Evolutionary conservation across 2,329 filamentous ascomycete genomes (phyloP), one percentile per base, ranked within the genome.

Genomic region (Diaporthe sp.): DNA sequence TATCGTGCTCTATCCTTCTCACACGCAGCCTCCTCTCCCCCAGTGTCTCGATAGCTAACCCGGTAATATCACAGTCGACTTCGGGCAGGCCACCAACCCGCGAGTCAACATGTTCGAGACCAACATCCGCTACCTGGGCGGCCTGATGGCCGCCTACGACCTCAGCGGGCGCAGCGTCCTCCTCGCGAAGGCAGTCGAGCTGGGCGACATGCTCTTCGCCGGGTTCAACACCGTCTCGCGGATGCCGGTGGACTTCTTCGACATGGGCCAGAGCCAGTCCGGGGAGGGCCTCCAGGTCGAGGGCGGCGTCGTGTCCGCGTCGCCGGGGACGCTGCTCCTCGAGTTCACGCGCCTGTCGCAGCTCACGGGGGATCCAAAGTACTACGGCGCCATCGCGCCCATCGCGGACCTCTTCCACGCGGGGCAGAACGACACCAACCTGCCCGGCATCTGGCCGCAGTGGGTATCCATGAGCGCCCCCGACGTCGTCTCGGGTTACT

Each of bases 381-480:
- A 94, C 83, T 95, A 93, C 80, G 92, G 94, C 80, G 93, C 92
- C 8, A 87, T 93, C 75, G 89, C 91, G 40, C 87, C 89, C 8
- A 89, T 96, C 71, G 95, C 92, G 77, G 87, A 94, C 73, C 86
- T 91, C 25, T 89, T 96, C 76, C 88, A 93, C 75, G 83, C 86
- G 5, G 88, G 89, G 71, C 94, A 96, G 84, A 89, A 90, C 76
- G 83, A 87, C 22, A 95, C 94, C 0, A 86, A 84, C 22, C 82
- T 96, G 1, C 93, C 94, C 0, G 94, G 94, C 0, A 86, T 95
- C 82, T 96, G 93, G 93, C 93, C 94, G 1, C 87, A 91, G 67
- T 86, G 84, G 73, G 83, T 95, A 13, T 91, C 92, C 79, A 90
- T 80, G 88, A 86, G 76, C 85, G 87, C 64, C 87, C 88, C 81